Base-by-base conservation (phyloP, 495 filamentous ascomycete genomes). In the Penicillium atrosanguineum region DNA sequence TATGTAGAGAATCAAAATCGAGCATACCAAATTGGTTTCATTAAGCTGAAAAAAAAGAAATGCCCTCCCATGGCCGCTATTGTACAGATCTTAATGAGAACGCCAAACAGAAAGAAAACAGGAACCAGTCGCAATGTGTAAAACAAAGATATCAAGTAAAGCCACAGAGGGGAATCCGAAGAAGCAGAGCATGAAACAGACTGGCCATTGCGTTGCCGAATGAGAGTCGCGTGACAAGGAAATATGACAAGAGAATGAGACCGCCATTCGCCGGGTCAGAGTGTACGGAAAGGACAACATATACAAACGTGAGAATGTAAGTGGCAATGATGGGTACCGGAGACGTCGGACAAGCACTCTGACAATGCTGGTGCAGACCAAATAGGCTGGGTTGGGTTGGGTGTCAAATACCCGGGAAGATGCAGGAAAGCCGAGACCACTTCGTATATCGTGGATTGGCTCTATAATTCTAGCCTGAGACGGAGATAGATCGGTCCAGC, bases 151-250 rank as follows among this genome's bases (percentile, higher is more conserved):
- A 44, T 46, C 50, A 52, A 29, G 53, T 43, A 47, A 52, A 62
- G 55, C 53, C 50, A 52, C 50, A 56, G 50, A 52, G 53, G 62
- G 62, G 56, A 56, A 65, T 65, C 62, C 46, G 53, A 46, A 62
- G 40, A 39, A 52, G 46, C 48, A 54, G 43, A 56, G 41, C 59
- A 46, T 46, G 38, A 38, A 23, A 59, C 45, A 46, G 37, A 49
- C 11, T 11, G 41, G 14, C 19, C 45, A 50, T 14, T 34, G 31
- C 31, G 31, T 4, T 34, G 31, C 31, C 31, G 12, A 34, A 34
- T 14, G 31, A 34, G 14, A 34, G 31, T 34, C 31, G 31, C 31
- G 14, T 50, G 19, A 50, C 12, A 39, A 34, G 31, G 31, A 15
- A 44, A 48, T 43, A 46, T 38, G 39, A 57, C 19, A 40, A 34